phyloP scores from a whole-genome alignment of 768 basidiomycete genomes.

The Trametes meyenii region DNA sequence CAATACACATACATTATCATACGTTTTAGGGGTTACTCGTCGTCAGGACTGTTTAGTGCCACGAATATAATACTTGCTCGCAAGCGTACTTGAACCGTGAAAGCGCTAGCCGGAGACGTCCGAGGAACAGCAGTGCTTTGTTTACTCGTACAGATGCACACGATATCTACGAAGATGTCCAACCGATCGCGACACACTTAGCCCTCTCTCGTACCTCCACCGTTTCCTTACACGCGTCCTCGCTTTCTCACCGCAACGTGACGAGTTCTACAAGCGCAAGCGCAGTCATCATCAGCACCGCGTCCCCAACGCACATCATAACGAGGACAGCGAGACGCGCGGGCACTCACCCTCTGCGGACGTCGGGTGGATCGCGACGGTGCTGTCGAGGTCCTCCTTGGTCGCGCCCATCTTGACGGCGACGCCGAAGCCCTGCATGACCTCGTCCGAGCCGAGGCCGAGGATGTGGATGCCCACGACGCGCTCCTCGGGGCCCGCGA shows the following conservation, averaged over 20 bases:
- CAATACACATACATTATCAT: too few species aligned
- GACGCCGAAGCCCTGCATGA: slow-evolving; percentile 95
- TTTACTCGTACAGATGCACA: too few species aligned
- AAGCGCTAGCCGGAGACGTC: too few species aligned
- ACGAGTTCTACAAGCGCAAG: slow-evolving; percentile 51
- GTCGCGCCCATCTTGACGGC: slow-evolving; percentile 95
- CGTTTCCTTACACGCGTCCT: background rate
- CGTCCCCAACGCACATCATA: too few species aligned
- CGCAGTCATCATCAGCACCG: slow-evolving; percentile 24
- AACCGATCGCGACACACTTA: too few species aligned
- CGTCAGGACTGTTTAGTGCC: too few species aligned
- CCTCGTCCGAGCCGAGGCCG: slow-evolving; percentile 90
- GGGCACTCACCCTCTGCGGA: slow-evolving; percentile 69
- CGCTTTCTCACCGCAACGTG: slow-evolving; percentile 46
- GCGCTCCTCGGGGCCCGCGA: slow-evolving; percentile 85
- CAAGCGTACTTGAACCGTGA: too few species aligned
- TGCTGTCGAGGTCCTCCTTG: slow-evolving; percentile 83
- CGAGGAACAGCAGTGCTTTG: too few species aligned
- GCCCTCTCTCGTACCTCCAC: background rate
- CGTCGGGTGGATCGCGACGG: slow-evolving; percentile 91
- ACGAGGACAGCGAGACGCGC: too few species aligned
- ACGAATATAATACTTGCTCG: too few species aligned
- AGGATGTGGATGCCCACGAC: slow-evolving; percentile 97
- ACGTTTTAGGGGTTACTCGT: too few species aligned
- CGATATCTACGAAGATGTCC: too few species aligned